Percentiles rank a stretch among this genome's conserved stretches.
Conservation (phyloP, 139 green algal genomes). For the Chlamydomonas asymmetrica region DNA sequence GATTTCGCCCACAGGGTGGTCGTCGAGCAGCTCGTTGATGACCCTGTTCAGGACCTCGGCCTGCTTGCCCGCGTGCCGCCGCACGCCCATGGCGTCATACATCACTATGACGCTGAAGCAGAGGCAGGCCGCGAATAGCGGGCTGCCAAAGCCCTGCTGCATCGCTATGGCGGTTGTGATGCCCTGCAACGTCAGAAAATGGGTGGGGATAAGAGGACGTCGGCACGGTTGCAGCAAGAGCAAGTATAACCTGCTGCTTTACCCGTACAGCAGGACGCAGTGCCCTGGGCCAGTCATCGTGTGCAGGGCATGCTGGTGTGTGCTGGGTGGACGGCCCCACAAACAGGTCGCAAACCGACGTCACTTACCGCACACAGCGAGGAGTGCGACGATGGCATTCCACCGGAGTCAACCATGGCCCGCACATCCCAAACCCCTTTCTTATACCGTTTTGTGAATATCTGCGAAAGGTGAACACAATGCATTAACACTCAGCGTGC, state of each 20-base stretch:
- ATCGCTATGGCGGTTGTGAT: slow-evolving; percentile 90
- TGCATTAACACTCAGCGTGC: too few species aligned
- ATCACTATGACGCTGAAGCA: slow-evolving; percentile 96
- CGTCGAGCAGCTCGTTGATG: slow-evolving; percentile 70
- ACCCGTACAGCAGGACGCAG: too few species aligned
- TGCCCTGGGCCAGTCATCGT: too few species aligned
- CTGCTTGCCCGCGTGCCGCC: slow-evolving; percentile 90
- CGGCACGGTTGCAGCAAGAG: not conserved
- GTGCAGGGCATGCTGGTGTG: too few species aligned
- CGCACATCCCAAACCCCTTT: slow-evolving; percentile 79
- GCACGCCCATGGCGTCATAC: slow-evolving; percentile 97
- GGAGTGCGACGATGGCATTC: slow-evolving; percentile 98
- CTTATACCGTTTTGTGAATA: slow-evolving; percentile 86
- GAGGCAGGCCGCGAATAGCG: slow-evolving; percentile 85
- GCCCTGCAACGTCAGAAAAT: slow-evolving; percentile 50
- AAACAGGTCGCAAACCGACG: not conserved
- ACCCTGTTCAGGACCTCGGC: slow-evolving; percentile 94
- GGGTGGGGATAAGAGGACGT: not conserved
- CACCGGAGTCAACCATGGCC: slow-evolving; percentile 86
- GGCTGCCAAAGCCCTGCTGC: slow-evolving; percentile 78
- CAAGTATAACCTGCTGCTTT: too few species aligned
- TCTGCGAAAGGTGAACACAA: too few species aligned
- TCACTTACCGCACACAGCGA: slow-evolving; percentile 76
- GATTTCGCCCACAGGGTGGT: slow-evolving; percentile 58
- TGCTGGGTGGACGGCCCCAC: too few species aligned